phyloP scores from a whole-genome alignment of 352 stramenopile species.

The Globisporangium lucens region DNA sequence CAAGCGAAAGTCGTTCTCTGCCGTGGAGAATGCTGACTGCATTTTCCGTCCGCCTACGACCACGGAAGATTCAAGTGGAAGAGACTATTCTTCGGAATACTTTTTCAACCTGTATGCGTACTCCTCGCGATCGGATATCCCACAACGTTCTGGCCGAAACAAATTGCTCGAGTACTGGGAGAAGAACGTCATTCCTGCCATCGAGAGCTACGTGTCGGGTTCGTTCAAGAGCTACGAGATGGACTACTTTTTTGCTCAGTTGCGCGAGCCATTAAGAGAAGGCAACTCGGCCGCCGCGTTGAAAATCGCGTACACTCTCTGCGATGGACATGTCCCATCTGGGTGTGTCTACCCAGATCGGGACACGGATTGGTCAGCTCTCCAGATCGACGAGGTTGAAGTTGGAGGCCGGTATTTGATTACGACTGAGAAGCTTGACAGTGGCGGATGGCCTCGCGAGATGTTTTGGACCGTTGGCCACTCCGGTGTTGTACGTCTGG shows the following conservation, averaged over 20 bases:
- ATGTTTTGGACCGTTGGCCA: slow-evolving; percentile 77
- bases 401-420: slow-evolving; percentile 59
- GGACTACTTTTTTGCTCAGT: slow-evolving; percentile 84
- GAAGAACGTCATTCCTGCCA: slow-evolving; percentile 81
- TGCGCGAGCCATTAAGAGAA: slow-evolving; percentile 72
- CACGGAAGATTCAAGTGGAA: slow-evolving; percentile 17
- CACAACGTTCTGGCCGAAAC: slow-evolving; percentile 68
- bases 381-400: slow-evolving; percentile 77
- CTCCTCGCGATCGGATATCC: slow-evolving; percentile 53
- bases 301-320: slow-evolving; percentile 80
- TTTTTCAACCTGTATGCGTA: slow-evolving; percentile 77
- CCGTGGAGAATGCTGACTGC: slow-evolving; percentile 31
- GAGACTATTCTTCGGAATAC: slow-evolving; percentile 33
- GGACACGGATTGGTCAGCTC: slow-evolving; percentile 69
- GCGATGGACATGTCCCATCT: slow-evolving; percentile 72
- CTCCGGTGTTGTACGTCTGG: slow-evolving; percentile 40
- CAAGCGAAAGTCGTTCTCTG: slow-evolving; percentile 30
- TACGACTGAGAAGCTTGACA: slow-evolving; percentile 29
- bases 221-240: slow-evolving; percentile 88
- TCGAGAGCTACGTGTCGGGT: slow-evolving; percentile 74
- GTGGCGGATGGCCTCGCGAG: slow-evolving; percentile 32
- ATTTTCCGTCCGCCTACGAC: slow-evolving; percentile 25
- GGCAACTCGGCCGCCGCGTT: slow-evolving; percentile 68
- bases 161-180: slow-evolving; percentile 85
- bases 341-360: slow-evolving; percentile 79